Evolutionary conservation across 495 filamentous ascomycete genomes (phyloP), one percentile per base, ranked within the genome.

Genomic region (Clohesyomyces aquaticus): DNA sequence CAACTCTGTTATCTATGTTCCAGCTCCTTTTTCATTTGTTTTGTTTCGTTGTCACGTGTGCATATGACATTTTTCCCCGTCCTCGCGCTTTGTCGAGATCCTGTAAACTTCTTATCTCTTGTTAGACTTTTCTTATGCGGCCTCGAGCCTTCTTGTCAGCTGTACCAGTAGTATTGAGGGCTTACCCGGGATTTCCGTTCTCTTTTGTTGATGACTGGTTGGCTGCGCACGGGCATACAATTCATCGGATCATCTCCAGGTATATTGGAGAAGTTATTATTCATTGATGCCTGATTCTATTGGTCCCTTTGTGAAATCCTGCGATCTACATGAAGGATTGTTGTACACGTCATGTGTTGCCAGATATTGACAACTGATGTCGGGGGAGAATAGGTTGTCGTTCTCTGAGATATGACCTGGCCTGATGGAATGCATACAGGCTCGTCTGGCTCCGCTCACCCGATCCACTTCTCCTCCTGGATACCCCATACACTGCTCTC

Each of bases 381-480:
- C 14, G 6, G 32, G 14, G 32, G 32, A 14, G 14, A 38, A 38
- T 14, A 38, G 32, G n/a, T n/a, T n/a, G n/a, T n/a, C n/a, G n/a
- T n/a, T n/a, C n/a, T n/a, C n/a, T n/a, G n/a, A n/a, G n/a, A n/a
- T n/a, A n/a, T n/a, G n/a, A n/a, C n/a, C n/a, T n/a, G n/a, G n/a
- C n/a, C n/a, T n/a, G n/a, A n/a, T n/a, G n/a, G n/a, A n/a, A n/a
- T n/a, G n/a, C n/a, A n/a, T n/a, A n/a, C n/a, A n/a, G n/a, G n/a
- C n/a, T n/a, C n/a, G n/a, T n/a, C n/a, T n/a, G n/a, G n/a, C n/a
- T n/a, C n/a, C n/a, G n/a, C n/a, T n/a, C n/a, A n/a, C n/a, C n/a
- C n/a, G n/a, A n/a, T 21, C 14, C 10, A 8, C 46, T 46, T 27
- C 72, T 70, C 10, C 8, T 12, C 26, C 52, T 4, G 22, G 48